Percentiles rank a stretch among this genome's conserved stretches.
Conservation (phyloP, 2,329 filamentous ascomycete genomes). For the Phialophora tarda region DNA sequence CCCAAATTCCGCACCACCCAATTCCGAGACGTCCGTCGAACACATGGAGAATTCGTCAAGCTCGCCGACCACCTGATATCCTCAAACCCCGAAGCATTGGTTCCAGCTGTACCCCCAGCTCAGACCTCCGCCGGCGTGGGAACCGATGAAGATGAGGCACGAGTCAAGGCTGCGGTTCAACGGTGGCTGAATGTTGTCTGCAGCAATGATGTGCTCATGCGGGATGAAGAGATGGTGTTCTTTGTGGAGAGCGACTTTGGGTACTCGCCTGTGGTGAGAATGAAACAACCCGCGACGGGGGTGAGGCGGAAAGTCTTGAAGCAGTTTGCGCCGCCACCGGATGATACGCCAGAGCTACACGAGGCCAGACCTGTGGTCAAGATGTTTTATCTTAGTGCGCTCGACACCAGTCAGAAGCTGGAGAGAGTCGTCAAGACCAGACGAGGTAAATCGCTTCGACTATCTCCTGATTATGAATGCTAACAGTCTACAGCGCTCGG, state of each 20-base stretch:
- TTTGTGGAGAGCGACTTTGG: slow-evolving; percentile 99
- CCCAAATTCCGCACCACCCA: slow-evolving; percentile 97
- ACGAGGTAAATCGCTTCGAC: slow-evolving; percentile 68
- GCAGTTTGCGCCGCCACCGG: slow-evolving; percentile 95
- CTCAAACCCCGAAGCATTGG: slow-evolving; percentile 93
- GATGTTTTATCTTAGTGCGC: slow-evolving; percentile 89
- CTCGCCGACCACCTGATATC: slow-evolving; percentile 95
- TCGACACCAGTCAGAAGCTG: slow-evolving; percentile 97
- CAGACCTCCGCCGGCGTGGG: slow-evolving; percentile 91
- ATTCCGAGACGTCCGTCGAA: slow-evolving; percentile 93
- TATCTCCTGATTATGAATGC: slow-evolving; percentile 15
- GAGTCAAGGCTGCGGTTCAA: slow-evolving; percentile 88
- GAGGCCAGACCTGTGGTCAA: slow-evolving; percentile 91
- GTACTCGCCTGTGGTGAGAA: slow-evolving; percentile 92
- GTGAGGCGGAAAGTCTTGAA: slow-evolving; percentile 95
- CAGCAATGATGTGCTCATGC: slow-evolving; percentile 87
- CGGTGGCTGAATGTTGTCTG: slow-evolving; percentile 95
- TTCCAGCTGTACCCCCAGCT: slow-evolving; percentile 93
- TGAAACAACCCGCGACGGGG: slow-evolving; percentile 95
- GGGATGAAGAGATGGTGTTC: slow-evolving; percentile 94
- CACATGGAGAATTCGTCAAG: slow-evolving; percentile 95
- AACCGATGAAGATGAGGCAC: slow-evolving; percentile 90
- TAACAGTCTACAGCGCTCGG: slow-evolving; percentile 79
- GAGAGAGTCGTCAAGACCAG: slow-evolving; percentile 91
- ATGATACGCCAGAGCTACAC: slow-evolving; percentile 93